Base-by-base conservation (phyloP, 768 basidiomycete genomes). In the Tulasnella sp. region DNA sequence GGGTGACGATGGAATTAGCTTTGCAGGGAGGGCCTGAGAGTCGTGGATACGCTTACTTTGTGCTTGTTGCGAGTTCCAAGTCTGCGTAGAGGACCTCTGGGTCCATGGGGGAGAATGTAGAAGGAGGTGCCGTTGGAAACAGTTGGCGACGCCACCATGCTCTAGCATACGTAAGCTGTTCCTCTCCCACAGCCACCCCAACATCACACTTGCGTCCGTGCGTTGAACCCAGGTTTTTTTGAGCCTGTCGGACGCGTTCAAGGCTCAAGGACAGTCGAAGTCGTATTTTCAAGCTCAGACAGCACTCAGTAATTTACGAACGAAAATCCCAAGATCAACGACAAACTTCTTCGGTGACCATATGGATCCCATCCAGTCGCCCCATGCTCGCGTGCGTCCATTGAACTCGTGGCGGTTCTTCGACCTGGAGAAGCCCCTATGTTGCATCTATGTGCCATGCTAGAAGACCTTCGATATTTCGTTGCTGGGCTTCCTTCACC, bases 91-190 rank as follows among this genome's bases (percentile, higher is more conserved):
- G 58, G 29, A 64, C 58, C 31, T 64, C 58, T 64, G 58, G 58
- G 17, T 64, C 58, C 58, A 64, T 64, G 42, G 17, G 42, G 9
- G 17, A 42, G 42, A 17, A 42, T 42, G 42, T 17, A n/a, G n/a
- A n/a, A n/a, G 42, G 17, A 17, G 8, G 42, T 42, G 9, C 17
- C 8, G 42, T 8, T 42, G 8, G 42, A 17, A 42, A 64, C 6
- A 8, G 8, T 22, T 22, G 52, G 52, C 22, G 19, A 89, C 88
- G 9, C 40, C 40, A 25, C 19, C 15, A 54, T 8, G 52, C 52
- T 25, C 25, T 2, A 22, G 31, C 58, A 31, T 64, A 34, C 58
- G 58, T 64, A 34, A 64, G 58, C 29, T 3, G 58, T 64, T 3
- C 29, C 58, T 34, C 25, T 64, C 58, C 58, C 58, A 64, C 58